phyloP scores from a whole-genome alignment of 331 rosid species.

The Malus hybrid region DNA sequence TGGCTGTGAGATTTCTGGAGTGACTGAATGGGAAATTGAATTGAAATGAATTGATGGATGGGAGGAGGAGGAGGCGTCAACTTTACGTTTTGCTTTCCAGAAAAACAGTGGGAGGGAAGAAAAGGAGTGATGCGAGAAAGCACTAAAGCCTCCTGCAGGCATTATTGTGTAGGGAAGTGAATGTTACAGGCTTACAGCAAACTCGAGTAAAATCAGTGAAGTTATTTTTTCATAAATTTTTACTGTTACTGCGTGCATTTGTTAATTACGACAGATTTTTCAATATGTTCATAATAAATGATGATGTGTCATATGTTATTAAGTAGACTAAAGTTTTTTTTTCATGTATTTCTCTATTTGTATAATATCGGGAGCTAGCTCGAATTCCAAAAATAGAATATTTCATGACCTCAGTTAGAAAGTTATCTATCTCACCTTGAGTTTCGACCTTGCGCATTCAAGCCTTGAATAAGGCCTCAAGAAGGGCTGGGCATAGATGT shows the following conservation, averaged over 20 bases:
- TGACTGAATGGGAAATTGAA: slow-evolving; percentile 10
- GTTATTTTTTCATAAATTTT: slow-evolving; percentile 8
- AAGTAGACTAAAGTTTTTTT: too few relatives aligned
- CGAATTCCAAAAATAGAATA: too few relatives aligned
- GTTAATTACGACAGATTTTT: not conserved
- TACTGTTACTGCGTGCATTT: slow-evolving; percentile 26
- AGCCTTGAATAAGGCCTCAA: too few relatives aligned
- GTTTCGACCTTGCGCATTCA: too few relatives aligned
- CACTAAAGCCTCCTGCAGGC: slow-evolving; percentile 48
- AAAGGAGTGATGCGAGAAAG: slow-evolving; percentile 34
- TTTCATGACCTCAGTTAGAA: too few relatives aligned
- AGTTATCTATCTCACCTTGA: too few relatives aligned
- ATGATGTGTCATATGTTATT: too few relatives aligned
- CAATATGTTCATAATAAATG: rapidly evolving
- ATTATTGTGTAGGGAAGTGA: slow-evolving; percentile 70
- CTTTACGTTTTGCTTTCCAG: slow-evolving; percentile 81
- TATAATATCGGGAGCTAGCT: too few relatives aligned
- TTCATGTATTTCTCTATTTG: too few relatives aligned
- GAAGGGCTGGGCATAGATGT: too few relatives aligned
- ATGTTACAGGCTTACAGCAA: slow-evolving; percentile 16
- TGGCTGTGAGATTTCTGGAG: slow-evolving; percentile 23
- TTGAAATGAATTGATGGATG: slow-evolving; percentile 21
- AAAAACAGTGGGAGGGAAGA: slow-evolving; percentile 25
- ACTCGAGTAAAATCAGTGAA: slow-evolving; percentile 37
- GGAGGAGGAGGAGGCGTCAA: slow-evolving; percentile 51